Evolutionary conservation across 1,284 basidiomycete species (phyloP), one percentile per base, ranked within the genome.

Genomic region (Ganoderma multipileum): DNA sequence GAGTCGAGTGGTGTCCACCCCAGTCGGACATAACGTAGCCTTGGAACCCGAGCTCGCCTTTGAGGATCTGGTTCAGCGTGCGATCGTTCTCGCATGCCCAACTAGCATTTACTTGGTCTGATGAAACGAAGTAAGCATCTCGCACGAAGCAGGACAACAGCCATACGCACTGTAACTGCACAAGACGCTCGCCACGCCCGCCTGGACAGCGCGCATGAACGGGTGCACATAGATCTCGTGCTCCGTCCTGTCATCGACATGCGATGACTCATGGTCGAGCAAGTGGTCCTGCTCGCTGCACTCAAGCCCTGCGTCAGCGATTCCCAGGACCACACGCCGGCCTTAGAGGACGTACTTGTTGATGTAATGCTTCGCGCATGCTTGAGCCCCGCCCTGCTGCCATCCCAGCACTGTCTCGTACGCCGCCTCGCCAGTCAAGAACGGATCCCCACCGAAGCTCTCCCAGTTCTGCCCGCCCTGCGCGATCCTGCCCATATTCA

Each of bases 11-110:
- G 54, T 83, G 84, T 0, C 88, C 91, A 50, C 77, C 76, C 93
- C 93, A 94, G 78, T 94, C 93, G 1, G 86, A 87, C 86, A 89
- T 86, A 64, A 90, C 82, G 75, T 83, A 92, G 33, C 94, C 94
- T 78, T 91, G 90, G 85, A 95, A 96, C 3, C 90, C 91, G 66
- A 89, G 87, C 80, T 96, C 93, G 36, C 84, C 82, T 81, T 96
- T 96, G 69, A 96, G 83, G 47, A 95, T 84, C 66, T 89, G 86
- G 81, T 95, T 95, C 77, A 95, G 80, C 47, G 89, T 84, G 73
- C 90, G 86, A 75, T 90, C 85, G 76, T 94, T 95, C 78, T 94
- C 89, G 79, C 94, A 95, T 1, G 93, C 90, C 33, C 33, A 33
- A 3, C 0, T 33, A 3, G 33, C 8, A 8, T 33, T 33, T 8